Conservation (phyloP, 768 basidiomycete species). For the Kwoniella bestiolae region DNA sequence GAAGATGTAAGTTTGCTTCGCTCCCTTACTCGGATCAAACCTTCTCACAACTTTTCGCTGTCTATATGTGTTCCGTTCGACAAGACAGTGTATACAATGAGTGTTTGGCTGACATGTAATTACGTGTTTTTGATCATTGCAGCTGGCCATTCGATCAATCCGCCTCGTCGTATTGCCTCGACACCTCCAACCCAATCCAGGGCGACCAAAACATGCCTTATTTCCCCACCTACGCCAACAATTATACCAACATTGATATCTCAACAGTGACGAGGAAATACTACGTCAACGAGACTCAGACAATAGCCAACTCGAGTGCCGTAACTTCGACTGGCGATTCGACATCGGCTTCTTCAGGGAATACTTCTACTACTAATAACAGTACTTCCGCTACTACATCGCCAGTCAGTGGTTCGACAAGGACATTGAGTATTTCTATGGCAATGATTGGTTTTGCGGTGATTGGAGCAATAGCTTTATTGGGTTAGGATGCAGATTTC, state of each 20-base stretch:
- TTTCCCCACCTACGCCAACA: conserved; percentile 36
- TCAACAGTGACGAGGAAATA: conserved; percentile 21
- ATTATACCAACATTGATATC: conserved; percentile 34
- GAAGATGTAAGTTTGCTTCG: conserved; percentile 35
- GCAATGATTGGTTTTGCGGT: neutral
- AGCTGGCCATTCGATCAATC: conserved; percentile 34
- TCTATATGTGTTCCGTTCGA: too few species aligned
- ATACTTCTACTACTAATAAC: neutral
- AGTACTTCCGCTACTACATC: neutral
- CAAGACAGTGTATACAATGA: too few species aligned
- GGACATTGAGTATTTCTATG: neutral
- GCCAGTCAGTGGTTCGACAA: neutral
- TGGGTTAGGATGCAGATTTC: neutral
- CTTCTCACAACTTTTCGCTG: too few species aligned
- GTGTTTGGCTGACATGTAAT: too few species aligned
- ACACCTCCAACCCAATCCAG: conserved; percentile 27
- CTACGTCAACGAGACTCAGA: neutral
- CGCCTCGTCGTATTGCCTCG: conserved; percentile 32
- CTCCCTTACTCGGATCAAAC: neutral
- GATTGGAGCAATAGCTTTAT: neutral
- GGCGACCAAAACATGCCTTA: conserved; percentile 40
- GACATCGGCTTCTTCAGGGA: neutral
- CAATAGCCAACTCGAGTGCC: neutral
- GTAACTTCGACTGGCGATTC: conserved; percentile 6
- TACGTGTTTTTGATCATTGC: too few species aligned